Percentiles rank a stretch among this genome's conserved stretches.
Evolutionary conservation across 2,329 filamentous ascomycete genomes (phyloP).

Genomic region (Aspergillus chevalieri): DNA sequence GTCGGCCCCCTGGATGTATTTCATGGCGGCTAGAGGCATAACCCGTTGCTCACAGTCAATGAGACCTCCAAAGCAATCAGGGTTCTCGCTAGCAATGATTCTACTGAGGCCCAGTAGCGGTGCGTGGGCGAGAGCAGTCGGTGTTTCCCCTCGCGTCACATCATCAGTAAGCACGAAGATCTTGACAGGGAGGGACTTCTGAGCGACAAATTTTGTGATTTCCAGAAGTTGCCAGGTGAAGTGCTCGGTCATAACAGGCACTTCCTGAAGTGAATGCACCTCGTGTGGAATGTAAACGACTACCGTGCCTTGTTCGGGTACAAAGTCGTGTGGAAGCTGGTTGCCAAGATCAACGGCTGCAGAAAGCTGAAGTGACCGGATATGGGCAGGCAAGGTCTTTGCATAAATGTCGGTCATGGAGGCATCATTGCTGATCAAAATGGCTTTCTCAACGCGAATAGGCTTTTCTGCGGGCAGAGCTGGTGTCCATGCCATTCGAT

Average conservation of each 20-base stretch:
- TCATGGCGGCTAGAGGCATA: slow-evolving; percentile 32
- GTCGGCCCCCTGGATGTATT: slow-evolving; percentile 34
- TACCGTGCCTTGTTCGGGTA: slow-evolving; percentile 1
- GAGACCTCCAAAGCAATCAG: slow-evolving; percentile 32
- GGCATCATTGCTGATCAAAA: slow-evolving; percentile 5
- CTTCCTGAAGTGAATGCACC: not conserved
- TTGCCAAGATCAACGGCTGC: not conserved
- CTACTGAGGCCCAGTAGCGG: slow-evolving; percentile 33
- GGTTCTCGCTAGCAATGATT: slow-evolving; percentile 35
- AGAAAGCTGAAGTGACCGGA: slow-evolving; percentile 1
- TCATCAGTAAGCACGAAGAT: slow-evolving; percentile 27
- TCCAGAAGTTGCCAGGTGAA: slow-evolving; percentile 6
- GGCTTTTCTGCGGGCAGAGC: slow-evolving; percentile 28
- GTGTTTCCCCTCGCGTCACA: slow-evolving; percentile 17
- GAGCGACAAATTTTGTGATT: slow-evolving; percentile 4
- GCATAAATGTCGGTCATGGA: not conserved
- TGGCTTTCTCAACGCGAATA: slow-evolving; percentile 9
- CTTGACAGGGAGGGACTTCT: slow-evolving; percentile 7
- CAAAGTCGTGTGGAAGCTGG: not conserved
- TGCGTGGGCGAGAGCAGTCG: slow-evolving; percentile 29
- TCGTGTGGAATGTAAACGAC: slow-evolving; percentile 8
- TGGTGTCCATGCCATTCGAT: slow-evolving; percentile 35
- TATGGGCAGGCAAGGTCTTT: not conserved
- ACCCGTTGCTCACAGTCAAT: slow-evolving; percentile 28
- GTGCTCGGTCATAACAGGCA: not conserved